phyloP scores from a whole-genome alignment of 2,329 filamentous ascomycete species.

The Pseudocercospora cruenta region DNA sequence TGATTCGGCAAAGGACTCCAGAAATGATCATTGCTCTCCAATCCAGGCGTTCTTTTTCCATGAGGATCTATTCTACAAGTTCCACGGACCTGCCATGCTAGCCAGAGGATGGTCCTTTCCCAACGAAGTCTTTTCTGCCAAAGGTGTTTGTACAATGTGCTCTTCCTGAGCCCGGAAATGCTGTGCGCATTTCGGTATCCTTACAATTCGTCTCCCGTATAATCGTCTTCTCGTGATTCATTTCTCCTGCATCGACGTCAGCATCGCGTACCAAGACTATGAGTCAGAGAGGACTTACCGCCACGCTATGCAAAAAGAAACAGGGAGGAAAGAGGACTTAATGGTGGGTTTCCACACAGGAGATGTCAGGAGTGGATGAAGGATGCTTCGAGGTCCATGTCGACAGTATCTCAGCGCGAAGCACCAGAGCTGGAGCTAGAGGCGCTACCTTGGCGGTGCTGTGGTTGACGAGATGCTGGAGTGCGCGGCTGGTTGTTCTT shows the following conservation, averaged over 20 bases:
- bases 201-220: constrained; percentile 2
- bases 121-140: not conserved
- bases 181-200: not conserved
- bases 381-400: not conserved
- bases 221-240: constrained; percentile 8
- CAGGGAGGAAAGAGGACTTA: not conserved
- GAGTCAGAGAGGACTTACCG: not conserved
- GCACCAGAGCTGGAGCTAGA: constrained; percentile 3
- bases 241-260: not conserved
- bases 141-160: not conserved
- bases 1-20: not conserved
- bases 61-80: not conserved
- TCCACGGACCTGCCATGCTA: constrained; percentile 1
- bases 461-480: constrained; percentile 12
- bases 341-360: not conserved
- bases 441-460: constrained; percentile 4
- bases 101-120: not conserved
- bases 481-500: constrained; percentile 14
- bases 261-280: not conserved
- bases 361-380: not conserved
- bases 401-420: not conserved
- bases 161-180: not conserved
- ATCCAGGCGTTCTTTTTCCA: not conserved
- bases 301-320: not conserved
- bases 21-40: not conserved